Percentiles rank a stretch among this genome's conserved stretches.
These are phyloP conservation scores for Pseudogymnoascus sp. DNA, from an alignment of 2,329 filamentous ascomycete species.

Conservation along the genomic window DNA sequence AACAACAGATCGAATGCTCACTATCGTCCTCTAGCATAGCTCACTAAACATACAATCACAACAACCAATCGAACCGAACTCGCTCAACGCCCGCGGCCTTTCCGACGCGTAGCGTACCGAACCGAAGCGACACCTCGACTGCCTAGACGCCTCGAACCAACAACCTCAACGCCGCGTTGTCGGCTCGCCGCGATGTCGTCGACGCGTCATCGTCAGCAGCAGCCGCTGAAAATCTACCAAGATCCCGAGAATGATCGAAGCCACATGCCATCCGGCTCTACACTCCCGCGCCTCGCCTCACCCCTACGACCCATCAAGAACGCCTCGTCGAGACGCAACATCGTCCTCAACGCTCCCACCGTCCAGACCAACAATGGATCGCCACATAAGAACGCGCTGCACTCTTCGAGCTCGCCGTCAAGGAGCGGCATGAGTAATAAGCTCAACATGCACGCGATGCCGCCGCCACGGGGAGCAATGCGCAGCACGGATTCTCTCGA, in stretches of 20 bases:
- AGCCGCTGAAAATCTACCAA: conserved; percentile 49
- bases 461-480: conserved; percentile 48
- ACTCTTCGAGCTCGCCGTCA: conserved; percentile 48
- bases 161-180: conserved; percentile 6
- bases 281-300: conserved; percentile 16
- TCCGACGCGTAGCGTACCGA: background rate
- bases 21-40: background rate
- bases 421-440: conserved; percentile 50
- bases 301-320: conserved; percentile 35
- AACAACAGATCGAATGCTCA: background rate
- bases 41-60: background rate
- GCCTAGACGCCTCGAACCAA: background rate
- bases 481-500: conserved; percentile 57
- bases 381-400: conserved; percentile 55
- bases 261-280: conserved; percentile 24
- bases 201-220: conserved; percentile 43
- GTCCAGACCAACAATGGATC: conserved; percentile 47
- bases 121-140: background rate
- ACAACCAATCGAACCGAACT: background rate
- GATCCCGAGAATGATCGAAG: conserved; percentile 39
- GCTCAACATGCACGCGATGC: conserved; percentile 59
- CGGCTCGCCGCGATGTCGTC: conserved; percentile 36
- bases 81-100: background rate
- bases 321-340: conserved; percentile 44
- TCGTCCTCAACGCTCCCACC: conserved; percentile 55